Evolutionary conservation across 106 monocot genomes (phyloP).

Genomic region (Gastrodia elata): DNA sequence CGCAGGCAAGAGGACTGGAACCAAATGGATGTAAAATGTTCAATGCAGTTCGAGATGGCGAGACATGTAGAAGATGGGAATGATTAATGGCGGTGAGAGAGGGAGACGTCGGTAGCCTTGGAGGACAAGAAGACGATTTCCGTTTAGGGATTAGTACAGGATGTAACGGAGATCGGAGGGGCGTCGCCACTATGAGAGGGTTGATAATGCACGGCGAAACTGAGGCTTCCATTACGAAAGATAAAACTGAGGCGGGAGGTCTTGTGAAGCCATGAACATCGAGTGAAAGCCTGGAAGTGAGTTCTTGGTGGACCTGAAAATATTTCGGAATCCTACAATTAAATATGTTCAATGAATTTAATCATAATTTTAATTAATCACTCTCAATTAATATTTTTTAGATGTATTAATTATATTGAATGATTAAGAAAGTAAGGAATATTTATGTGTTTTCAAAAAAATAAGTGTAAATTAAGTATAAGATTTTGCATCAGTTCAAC

Average conservation of each 20-base stretch:
- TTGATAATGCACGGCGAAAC: neutral
- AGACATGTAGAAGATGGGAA: neutral
- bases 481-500: no score
- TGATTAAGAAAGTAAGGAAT: no score
- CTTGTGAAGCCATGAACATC: neutral
- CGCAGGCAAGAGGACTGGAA: neutral
- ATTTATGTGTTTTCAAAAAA: no score
- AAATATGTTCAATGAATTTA: no score
- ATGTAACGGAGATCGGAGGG: constrained; percentile 11
- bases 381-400: no score
- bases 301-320: neutral
- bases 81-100: neutral
- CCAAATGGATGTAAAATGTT: neutral
- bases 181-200: constrained; percentile 17
- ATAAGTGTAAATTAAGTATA: no score
- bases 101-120: neutral
- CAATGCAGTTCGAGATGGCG: neutral
- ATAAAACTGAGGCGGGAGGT: neutral
- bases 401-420: no score
- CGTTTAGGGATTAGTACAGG: constrained; percentile 12
- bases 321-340: no score
- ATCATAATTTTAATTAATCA: no score
- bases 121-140: constrained; percentile 2
- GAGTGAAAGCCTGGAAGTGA: neutral
- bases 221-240: neutral